Evolutionary conservation across 2,329 filamentous ascomycete species (phyloP), one percentile per base, ranked within the genome.

Genomic region (Apiospora sp.): DNA sequence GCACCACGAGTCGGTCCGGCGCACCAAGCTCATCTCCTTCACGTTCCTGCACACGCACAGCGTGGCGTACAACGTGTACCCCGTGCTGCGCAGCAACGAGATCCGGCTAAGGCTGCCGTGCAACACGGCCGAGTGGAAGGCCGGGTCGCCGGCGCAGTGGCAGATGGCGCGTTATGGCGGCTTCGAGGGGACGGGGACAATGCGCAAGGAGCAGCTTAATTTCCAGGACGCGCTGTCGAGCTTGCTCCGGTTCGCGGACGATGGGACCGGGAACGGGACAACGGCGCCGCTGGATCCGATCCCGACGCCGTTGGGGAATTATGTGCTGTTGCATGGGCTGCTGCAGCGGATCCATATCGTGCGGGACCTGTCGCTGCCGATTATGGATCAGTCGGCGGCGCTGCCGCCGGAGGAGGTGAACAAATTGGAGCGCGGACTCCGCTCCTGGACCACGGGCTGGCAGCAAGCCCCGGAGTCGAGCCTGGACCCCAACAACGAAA

Each of bases 401-500:
- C 73, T 83, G 4, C 82, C 82, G 0, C 48, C 74, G 0, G 82
- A 83, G 27, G 82, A 83, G 61, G 79, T 82, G 0, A 80, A 81
- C 41, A 83, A 83, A 44, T 75, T 83, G 0, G 81, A 83, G 78
- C 79, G 80, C 8, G 82, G 77, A 0, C 76, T 84, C 0, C 78
- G 82, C 0, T 81, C 81, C 0, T 84, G 82, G 82, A 83, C 82
- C 1, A 79, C 81, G 0, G 80, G 80, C 8, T 84, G 82, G 82
- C 82, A 84, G 37, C 81, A 83, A 71, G 80, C 81, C 0, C 80
- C 82, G 0, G 82, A 84, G 67, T 83, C 82, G 1, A 81, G 78
- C 34, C 80, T 84, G 0, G 82, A 84, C 48, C 82, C 82, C 0
- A 82, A 83, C 68, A 83, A 83, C 49, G 82, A 83, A 61, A 83